Percentiles rank a stretch among this genome's conserved stretches.
These are phyloP conservation scores for Xylaria sp. DNA, from an alignment of 2,329 filamentous ascomycete species.

Conservation along the genomic window DNA sequence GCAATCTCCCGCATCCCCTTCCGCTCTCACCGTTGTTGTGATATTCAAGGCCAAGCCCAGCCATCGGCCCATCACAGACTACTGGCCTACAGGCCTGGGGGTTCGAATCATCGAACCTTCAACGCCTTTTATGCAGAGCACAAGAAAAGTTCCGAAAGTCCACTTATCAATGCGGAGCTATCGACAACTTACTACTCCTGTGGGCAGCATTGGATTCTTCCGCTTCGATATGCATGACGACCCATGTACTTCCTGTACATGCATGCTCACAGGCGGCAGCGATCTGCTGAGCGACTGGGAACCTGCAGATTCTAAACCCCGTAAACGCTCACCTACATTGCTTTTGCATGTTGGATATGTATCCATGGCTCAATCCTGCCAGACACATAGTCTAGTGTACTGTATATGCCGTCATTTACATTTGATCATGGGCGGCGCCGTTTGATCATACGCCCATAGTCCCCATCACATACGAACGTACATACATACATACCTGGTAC, in stretches of 20 bases:
- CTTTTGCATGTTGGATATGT: conserved; percentile 4
- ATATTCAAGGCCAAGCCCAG: background rate
- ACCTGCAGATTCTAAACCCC: conserved; percentile 22
- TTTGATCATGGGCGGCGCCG: conserved; percentile 4
- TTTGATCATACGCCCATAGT: conserved; percentile 3
- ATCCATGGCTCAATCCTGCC: conserved; percentile 9
- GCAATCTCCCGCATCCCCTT: background rate
- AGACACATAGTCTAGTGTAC: background rate
- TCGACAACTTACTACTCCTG: background rate
- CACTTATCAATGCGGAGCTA: conserved; percentile 4
- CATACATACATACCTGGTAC: background rate
- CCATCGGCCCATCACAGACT: background rate
- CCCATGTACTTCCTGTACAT: conserved; percentile 11
- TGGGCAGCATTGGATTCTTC: conserved; percentile 4
- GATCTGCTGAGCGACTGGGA: conserved; percentile 25
- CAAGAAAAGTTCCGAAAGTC: conserved; percentile 3
- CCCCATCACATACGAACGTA: too few relatives aligned
- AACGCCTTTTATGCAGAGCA: background rate
- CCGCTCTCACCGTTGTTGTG: background rate
- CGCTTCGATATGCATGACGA: conserved; percentile 10
- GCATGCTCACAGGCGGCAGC: conserved; percentile 17
- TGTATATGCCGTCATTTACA: background rate
- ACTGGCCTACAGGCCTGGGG: too few relatives aligned
- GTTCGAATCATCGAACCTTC: too few relatives aligned
- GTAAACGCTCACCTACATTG: conserved; percentile 30